Percentiles rank a stretch among this genome's conserved stretches.
Evolutionary conservation across 108 stramenopile species (phyloP).

Genomic region (Aurantiochytrium sp.): DNA sequence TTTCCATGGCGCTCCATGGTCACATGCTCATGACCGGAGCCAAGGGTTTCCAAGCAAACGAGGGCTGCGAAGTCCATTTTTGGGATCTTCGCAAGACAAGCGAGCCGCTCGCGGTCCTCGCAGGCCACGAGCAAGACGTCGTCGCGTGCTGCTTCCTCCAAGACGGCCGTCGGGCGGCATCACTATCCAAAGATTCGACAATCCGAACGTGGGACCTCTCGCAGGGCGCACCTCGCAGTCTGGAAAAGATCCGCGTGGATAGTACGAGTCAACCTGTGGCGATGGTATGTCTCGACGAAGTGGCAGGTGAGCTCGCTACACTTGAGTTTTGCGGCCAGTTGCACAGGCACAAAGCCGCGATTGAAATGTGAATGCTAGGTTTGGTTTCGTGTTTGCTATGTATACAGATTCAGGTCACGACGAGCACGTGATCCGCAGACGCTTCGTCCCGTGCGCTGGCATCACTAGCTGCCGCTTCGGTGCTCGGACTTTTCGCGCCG

Average conservation of each 20-base stretch:
- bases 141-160: background rate
- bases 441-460: too few species aligned
- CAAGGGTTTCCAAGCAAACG: background rate
- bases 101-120: background rate
- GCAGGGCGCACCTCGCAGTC: background rate
- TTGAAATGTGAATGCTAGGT: too few species aligned
- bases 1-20: background rate
- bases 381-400: too few species aligned
- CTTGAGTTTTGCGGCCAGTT: too few species aligned
- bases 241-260: too few species aligned
- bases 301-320: too few species aligned
- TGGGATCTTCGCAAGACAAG: background rate
- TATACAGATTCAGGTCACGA: too few species aligned
- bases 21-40: background rate
- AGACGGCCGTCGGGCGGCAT: background rate
- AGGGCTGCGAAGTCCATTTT: background rate
- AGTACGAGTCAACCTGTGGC: background rate
- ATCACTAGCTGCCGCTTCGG: too few species aligned
- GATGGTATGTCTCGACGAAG: background rate
- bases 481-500: too few species aligned
- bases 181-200: background rate
- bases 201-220: background rate
- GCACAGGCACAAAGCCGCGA: too few species aligned
- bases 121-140: background rate
- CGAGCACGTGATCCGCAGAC: too few species aligned